Percentiles rank a stretch among this genome's conserved stretches.
These are phyloP conservation scores for Apophysomyces elegans DNA, from an alignment of 371 early-diverging fungal genomes.

Conservation along the genomic window DNA sequence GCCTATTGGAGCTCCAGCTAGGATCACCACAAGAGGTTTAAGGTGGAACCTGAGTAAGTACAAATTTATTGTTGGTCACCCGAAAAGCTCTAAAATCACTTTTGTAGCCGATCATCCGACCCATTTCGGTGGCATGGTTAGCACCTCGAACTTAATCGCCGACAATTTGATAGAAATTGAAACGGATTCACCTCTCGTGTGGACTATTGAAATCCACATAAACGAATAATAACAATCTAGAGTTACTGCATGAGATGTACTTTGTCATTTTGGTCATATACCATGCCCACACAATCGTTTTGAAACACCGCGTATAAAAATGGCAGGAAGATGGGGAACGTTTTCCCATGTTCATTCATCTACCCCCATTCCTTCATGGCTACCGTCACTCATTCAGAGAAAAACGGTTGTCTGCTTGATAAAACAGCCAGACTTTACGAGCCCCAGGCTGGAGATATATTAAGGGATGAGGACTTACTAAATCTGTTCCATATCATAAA, in stretches of 20 bases:
- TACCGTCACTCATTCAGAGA: neutral
- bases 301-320: slow-evolving; percentile 2
- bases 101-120: slow-evolving; percentile 53
- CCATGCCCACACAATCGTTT: neutral
- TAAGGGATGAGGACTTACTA: slow-evolving; percentile 49
- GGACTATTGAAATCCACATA: slow-evolving; percentile 71
- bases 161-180: slow-evolving; percentile 59
- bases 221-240: neutral
- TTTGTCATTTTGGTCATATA: neutral
- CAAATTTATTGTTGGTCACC: neutral
- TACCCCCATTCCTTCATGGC: slow-evolving; percentile 3
- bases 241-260: no score
- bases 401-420: neutral
- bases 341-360: neutral
- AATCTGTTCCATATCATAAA: slow-evolving; percentile 51
- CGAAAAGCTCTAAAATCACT: neutral
- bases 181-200: slow-evolving; percentile 73
- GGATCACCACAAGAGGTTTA: slow-evolving; percentile 74
- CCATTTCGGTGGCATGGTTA: slow-evolving; percentile 72
- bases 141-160: slow-evolving; percentile 78
- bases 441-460: slow-evolving; percentile 52
- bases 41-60: slow-evolving; percentile 84
- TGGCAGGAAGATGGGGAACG: neutral
- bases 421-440: slow-evolving; percentile 14
- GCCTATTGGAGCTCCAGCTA: slow-evolving; percentile 74